Conservation (phyloP, 192 early-diverging fungal genomes). For the Borealophlyctis nickersoniae region DNA sequence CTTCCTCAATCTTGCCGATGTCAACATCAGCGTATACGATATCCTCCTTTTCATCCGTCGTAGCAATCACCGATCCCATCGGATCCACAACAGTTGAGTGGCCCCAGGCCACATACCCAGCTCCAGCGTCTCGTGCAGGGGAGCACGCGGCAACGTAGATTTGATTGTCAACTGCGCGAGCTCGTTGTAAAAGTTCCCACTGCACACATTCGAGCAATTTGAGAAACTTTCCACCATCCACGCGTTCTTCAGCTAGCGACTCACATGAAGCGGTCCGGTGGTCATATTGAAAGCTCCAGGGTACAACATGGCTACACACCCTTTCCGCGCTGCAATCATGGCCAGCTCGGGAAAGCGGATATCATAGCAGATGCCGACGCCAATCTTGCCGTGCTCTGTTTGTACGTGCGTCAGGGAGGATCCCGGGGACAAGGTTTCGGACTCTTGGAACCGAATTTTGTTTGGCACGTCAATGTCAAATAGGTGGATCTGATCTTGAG, state of each 20-base stretch:
- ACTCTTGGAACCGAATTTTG: constrained; percentile 86
- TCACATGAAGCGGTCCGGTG: constrained; percentile 84
- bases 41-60: constrained; percentile 68
- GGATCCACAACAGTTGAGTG: constrained; percentile 91
- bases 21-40: constrained; percentile 84
- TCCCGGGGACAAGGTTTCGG: constrained; percentile 78
- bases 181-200: constrained; percentile 86
- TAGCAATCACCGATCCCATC: constrained; percentile 70
- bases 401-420: constrained; percentile 70
- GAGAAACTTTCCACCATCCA: neutral
- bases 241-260: neutral
- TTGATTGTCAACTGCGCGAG: constrained; percentile 91
- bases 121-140: constrained; percentile 76
- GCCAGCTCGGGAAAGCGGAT: constrained; percentile 96
- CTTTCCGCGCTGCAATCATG: constrained; percentile 81
- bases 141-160: constrained; percentile 95
- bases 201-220: too few species aligned
- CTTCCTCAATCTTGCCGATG: constrained; percentile 52
- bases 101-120: constrained; percentile 88
- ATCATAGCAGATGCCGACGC: constrained; percentile 96
- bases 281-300: constrained; percentile 96
- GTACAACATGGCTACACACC: constrained; percentile 92
- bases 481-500: constrained; percentile 76
- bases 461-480: constrained; percentile 97
- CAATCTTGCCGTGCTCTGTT: constrained; percentile 81